phyloP scores from a whole-genome alignment of 306 rosid species.

The Prunus dulcis region DNA sequence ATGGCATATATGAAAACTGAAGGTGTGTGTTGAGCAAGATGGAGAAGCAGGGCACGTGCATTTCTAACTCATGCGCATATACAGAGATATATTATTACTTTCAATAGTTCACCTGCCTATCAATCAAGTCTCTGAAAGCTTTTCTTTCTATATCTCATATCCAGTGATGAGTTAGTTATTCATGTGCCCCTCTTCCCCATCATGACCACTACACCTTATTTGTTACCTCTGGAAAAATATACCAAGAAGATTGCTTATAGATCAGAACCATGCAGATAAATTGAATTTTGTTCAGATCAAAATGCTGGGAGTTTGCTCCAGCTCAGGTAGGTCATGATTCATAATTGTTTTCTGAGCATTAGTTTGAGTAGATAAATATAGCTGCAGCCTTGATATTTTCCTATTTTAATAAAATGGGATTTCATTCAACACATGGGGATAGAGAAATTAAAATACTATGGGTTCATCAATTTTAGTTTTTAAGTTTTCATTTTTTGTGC shows the following conservation, averaged over 20 bases:
- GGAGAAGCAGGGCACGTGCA: constrained; percentile 99
- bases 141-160: background rate
- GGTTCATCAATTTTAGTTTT: too few species aligned
- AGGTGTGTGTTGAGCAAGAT: constrained; percentile 85
- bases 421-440: background rate
- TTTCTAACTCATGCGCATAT: constrained; percentile 52
- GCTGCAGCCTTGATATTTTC: background rate
- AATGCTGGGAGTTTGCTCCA: background rate
- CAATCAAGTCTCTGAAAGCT: background rate
- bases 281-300: background rate
- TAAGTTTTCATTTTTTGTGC: too few species aligned
- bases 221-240: background rate
- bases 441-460: background rate
- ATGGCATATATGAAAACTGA: background rate
- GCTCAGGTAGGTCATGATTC: background rate
- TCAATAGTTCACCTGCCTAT: too few species aligned
- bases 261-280: background rate
- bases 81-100: background rate
- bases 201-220: constrained; percentile 69
- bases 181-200: constrained; percentile 99
- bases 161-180: constrained; percentile 60
- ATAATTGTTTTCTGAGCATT: too few species aligned
- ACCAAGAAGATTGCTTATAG: background rate
- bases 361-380: background rate
- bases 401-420: too few species aligned